Base-by-base conservation (phyloP, 257 asterid species). In the Osmanthus fragrans region DNA sequence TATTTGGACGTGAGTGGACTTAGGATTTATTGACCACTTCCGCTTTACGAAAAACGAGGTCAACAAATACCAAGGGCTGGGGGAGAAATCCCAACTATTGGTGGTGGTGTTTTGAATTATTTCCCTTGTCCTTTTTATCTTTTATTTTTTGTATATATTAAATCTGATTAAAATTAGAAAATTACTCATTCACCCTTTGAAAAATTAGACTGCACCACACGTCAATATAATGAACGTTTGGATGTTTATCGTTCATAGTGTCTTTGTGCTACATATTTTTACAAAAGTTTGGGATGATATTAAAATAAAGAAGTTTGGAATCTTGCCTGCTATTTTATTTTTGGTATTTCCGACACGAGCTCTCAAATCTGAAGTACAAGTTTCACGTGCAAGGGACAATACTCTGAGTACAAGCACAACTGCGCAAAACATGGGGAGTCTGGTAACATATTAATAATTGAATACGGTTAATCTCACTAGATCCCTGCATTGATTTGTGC, bases 381-480 rank as follows among this genome's bases (percentile, higher is more conserved):
- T 67, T 72, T 73, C 92, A 85, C 87, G 88, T 90, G 94, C 86
- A 76, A 84, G 84, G 80, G 81, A 81, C 85, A 85, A 80, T 33
- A 30, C 73, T 74, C 74, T 69, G 51, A 70, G 85, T 60, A 80
- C 80, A 77, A 76, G 81, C 80, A 83, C 86, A 39, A 73, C 0
- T 16, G 60, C 23, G 0, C 60, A 81, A 75, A 45, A 75, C 45
- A 71, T 56, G 65, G 5, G 36, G 71, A 2, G 80, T 71, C 23
- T 72, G 33, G 34, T 75, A 30, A 73, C 79, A 65, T 19, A 64
- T 73, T 71, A 74, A 80, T 77, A 77, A 74, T 60, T 40, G 7
- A 70, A 64, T 80, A 72, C 66, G 33, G 54, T 70, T 77, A 74
- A 80, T 65, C 81, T 80, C 73, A 71, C 73, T 64, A 39, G 49